Evolutionary conservation across 768 basidiomycete species (phyloP), one percentile per base, ranked within the genome.

Genomic region (Mycena capillaripes): DNA sequence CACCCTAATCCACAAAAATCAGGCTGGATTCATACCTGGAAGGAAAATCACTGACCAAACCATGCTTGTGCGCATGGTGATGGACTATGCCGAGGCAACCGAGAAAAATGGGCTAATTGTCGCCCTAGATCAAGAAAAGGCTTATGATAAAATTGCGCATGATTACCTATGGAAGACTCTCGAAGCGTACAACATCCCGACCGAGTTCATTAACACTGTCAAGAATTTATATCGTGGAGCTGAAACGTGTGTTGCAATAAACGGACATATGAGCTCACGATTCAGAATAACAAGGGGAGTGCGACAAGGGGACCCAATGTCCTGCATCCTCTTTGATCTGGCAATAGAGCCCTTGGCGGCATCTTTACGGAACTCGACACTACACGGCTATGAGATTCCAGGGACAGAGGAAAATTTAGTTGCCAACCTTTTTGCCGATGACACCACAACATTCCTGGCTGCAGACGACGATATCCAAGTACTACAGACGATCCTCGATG

Each of bases 271-370:
- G 23, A 77, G 76, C 46, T 34, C 53, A 42, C 48, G 60, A 1
- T 75, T 67, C 50, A 30, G 27, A 55, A 69, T 77, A 8, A 64
- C 60, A 1, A 40, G 75, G 29, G 74, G 75, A 8, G 72, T 70
- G 21, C 3, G 79, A 4, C 83, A 84, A 70, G 84, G 82, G 0
- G 82, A 84, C 72, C 83, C 82, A 0, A 73, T 86, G 0, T 84
- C 80, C 3, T 84, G 84, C 68, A 23, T 64, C 17, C 34, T 64
- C 2, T 64, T 53, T 21, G 48, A 64, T 68, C 82, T 0, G 8
- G 65, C 62, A 16, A 64, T 64, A 5, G 62, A 64, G 21, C 62
- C 62, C 17, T n/a, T 53, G 14, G 62, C 62, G 1, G 62, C 30
- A 19, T 23, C 34, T 4, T 16, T 64, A 17, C 2, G 62, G 11